Base-by-base conservation (phyloP, 2,329 filamentous ascomycete species). In the Pezicula rhizophila region DNA sequence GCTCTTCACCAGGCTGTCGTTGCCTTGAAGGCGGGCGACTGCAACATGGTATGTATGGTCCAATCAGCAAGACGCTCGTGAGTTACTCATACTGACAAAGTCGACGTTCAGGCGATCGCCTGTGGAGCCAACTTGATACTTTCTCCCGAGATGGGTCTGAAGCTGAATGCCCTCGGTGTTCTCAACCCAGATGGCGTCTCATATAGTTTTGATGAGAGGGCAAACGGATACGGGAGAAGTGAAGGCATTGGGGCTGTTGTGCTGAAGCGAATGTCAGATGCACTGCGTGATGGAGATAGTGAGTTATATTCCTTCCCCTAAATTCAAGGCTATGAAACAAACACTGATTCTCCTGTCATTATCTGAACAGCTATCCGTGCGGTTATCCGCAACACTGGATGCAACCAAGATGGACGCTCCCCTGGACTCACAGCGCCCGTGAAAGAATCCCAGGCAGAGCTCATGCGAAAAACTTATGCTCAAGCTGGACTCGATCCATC, bases 221-320 rank as follows among this genome's bases (percentile, higher is more conserved):
- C 79, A 20, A 76, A 80, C 49, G 82, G 82, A 1, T 86, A 85
- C 55, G 79, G 75, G 0, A 70, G 80, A 33, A 81, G 80, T 1
- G 82, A 86, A 56, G 82, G 80, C 1, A 68, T 78, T 23, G 78
- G 73, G 0, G 70, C 78, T 11, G 62, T 85, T 2, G 57, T 84
- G 3, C 59, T 85, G 41, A 85, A 85, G 63, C 71, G 72, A 2
- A 64, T 84, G 0, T 65, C 68, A 6, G 75, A 80, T 59, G 82
- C 82, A 1, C 54, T 84, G 5, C 66, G 67, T 8, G 76, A 79
- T 53, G 76, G 77, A 17, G 79, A 85, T 58, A n/a, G n/a, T n/a
- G n/a, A n/a, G n/a, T n/a, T n/a, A n/a, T n/a, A n/a, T n/a, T n/a
- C n/a, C n/a, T n/a, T n/a, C n/a, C n/a, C n/a, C n/a, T n/a, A n/a